Base-by-base conservation (phyloP, 148 eudicot species). In the Vaccinium vitisidaea region DNA sequence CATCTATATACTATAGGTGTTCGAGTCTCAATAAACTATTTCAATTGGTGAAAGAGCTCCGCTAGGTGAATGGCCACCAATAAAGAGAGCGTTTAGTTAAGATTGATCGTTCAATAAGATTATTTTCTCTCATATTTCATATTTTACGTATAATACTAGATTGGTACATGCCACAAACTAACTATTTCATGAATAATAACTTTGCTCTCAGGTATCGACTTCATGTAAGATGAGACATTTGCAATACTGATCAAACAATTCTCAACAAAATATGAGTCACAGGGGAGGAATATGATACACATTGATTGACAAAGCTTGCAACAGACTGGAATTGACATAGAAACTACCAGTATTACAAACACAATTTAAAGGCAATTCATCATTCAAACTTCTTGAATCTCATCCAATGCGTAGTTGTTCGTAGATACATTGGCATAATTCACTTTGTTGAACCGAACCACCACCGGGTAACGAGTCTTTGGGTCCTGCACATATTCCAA, bases 321-420 rank as follows among this genome's bases (percentile, higher is more conserved):
- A 46, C 53, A 48, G 18, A 10, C 1, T 9, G 30, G 52, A n/a
- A 21, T 36, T 36, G 15, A 14, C 46, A 48, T 43, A 16, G 12
- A 74, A 16, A 6, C 23, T 46, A 21, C 1, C 10, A 27, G 73
- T 0, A 10, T 67, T 27, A 67, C 73, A 76, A 76, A 5, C 25
- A 76, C 27, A 48, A 76, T 2, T 19, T 21, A 11, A 18, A 18
- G 0, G 53, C 25, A 46, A 43, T 16, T 49, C 25, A 53, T 85
- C 90, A 88, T 90, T 85, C 77, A 86, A 78, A 93, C 92, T 89
- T 93, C 94, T 90, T 92, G 88, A 81, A 96, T 90, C 93, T 96
- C 98, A 89, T 96, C 99, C 87, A 96, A 84, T 61, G 99, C 99
- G 52, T 93, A 96, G 93, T 96, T 96, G 97, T 94, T 96, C 84